Base-by-base conservation (phyloP, 768 basidiomycete species). In the Polyporus arcularius region DNA sequence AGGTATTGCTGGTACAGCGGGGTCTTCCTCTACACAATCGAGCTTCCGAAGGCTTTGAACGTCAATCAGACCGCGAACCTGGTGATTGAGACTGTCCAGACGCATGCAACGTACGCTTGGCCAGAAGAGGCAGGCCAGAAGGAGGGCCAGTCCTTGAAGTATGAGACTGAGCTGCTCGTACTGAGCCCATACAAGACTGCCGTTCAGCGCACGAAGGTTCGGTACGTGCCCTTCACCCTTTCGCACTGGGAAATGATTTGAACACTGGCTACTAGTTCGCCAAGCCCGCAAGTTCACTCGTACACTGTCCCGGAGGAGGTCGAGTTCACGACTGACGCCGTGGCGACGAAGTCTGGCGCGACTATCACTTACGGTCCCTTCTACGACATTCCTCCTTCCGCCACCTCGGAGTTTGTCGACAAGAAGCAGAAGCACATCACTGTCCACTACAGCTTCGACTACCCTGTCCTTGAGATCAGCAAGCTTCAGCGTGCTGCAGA, bases 321-420 rank as follows among this genome's bases (percentile, higher is more conserved):
- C 4, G 78, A 74, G 40, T 89, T 91, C 71, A 80, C 85, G 15
- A 72, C 78, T 16, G 89, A 88, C n/a, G 75, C 73, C 28, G 69
- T 83, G 5, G 87, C 82, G 12, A 85, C 87, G 41, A 90, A 91
- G 73, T 84, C 89, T 47, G 90, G 92, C 40, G 80, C 89, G 8
- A 89, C 89, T 4, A 74, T 97, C 39, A 94, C 92, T 11, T 96
- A 96, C 66, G 96, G 96, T 1, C 95, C 96, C 14, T 97, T 86
- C 76, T 82, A 85, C 70, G 82, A 87, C 60, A 79, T 96, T 49
- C 89, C 87, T 14, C 69, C 84, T 10, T 89, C 92, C 3, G 74
- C 86, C 1, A 80, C 77, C 53, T 51, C 74, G 8, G 77, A 78
- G 4, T 92, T 92, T 70, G 73, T 87, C 48, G 72, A 79, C 58